Conservation (phyloP, 768 basidiomycete genomes). For the Floccularia luteovirens region DNA sequence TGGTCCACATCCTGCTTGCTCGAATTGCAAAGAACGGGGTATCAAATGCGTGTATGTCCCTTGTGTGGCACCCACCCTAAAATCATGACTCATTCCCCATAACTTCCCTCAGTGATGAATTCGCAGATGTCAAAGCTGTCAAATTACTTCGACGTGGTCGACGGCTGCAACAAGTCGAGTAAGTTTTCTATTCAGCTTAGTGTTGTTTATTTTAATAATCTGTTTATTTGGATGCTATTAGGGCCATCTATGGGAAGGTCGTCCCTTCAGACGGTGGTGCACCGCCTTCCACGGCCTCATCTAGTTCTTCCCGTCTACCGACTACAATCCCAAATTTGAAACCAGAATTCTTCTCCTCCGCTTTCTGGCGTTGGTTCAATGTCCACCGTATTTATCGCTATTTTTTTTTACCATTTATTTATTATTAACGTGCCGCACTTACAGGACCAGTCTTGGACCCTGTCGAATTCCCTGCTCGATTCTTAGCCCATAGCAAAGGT, state of each 20-base stretch:
- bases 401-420: slow-evolving; percentile 4
- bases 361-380: slow-evolving; percentile 81
- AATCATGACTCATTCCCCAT: slow-evolving; percentile 7
- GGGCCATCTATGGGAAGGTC: slow-evolving; percentile 76
- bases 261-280: slow-evolving; percentile 30
- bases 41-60: slow-evolving; percentile 89
- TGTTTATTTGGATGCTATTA: slow-evolving; percentile 21
- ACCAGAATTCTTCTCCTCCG: slow-evolving; percentile 73
- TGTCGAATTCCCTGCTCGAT: slow-evolving; percentile 70
- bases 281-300: slow-evolving; percentile 21
- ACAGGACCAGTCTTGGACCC: slow-evolving; percentile 84
- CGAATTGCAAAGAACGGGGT: slow-evolving; percentile 84
- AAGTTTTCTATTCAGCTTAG: slow-evolving; percentile 19
- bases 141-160: slow-evolving; percentile 77
- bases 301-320: too few species aligned
- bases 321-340: slow-evolving; percentile 66
- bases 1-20: slow-evolving; percentile 54
- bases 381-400: slow-evolving; percentile 59
- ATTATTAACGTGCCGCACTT: slow-evolving; percentile 6
- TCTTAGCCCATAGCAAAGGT: slow-evolving; percentile 56
- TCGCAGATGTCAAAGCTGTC: slow-evolving; percentile 84
- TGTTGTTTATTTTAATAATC: slow-evolving; percentile 4
- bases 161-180: slow-evolving; percentile 82
- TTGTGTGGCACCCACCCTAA: slow-evolving; percentile 1
- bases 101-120: slow-evolving; percentile 63